Evolutionary conservation across 2,329 filamentous ascomycete species (phyloP).

Genomic region (Aspergillus latus): DNA sequence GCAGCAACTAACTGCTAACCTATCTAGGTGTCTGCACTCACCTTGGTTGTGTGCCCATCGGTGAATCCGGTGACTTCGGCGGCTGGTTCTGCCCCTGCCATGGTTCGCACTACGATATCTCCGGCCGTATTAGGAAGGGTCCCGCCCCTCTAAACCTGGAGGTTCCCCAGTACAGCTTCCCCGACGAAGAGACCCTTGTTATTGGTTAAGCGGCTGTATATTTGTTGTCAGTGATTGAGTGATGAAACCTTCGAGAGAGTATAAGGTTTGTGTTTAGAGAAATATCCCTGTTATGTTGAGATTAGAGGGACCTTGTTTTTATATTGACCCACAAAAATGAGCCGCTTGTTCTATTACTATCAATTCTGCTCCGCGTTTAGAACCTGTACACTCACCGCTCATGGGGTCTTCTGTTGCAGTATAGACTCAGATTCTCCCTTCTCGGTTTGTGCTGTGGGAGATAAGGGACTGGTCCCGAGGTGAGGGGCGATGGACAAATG

Average conservation of each 20-base stretch:
- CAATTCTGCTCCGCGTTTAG: constrained; percentile 17
- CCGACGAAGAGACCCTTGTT: constrained; percentile 80
- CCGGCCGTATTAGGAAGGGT: constrained; percentile 94
- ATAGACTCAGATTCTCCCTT: constrained; percentile 24
- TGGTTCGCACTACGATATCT: constrained; percentile 99
- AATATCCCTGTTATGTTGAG: constrained; percentile 35
- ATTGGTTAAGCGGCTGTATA: constrained; percentile 71
- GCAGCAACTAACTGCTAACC: constrained; percentile 4
- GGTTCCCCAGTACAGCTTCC: constrained; percentile 89
- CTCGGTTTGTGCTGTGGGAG: constrained; percentile 6
- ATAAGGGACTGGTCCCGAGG: constrained; percentile 1
- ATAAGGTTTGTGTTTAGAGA: constrained; percentile 33
- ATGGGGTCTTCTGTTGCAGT: constrained; percentile 16
- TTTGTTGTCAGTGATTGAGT: constrained; percentile 5
- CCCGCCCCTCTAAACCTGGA: constrained; percentile 97
- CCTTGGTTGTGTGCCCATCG: constrained; percentile 97
- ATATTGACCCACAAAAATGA: constrained; percentile 39
- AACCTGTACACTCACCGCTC: constrained; percentile 21
- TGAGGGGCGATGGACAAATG: constrained; percentile 6
- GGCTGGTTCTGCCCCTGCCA: constrained; percentile 99
- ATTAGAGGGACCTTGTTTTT: constrained; percentile 41
- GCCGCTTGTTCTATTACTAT: constrained; percentile 27
- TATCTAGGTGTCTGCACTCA: constrained; percentile 93
- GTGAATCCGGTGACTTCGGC: constrained; percentile 95
- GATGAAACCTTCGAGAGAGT: constrained; percentile 11